phyloP scores from a whole-genome alignment of 2,329 filamentous ascomycete genomes.

The Aspergillus melleus region DNA sequence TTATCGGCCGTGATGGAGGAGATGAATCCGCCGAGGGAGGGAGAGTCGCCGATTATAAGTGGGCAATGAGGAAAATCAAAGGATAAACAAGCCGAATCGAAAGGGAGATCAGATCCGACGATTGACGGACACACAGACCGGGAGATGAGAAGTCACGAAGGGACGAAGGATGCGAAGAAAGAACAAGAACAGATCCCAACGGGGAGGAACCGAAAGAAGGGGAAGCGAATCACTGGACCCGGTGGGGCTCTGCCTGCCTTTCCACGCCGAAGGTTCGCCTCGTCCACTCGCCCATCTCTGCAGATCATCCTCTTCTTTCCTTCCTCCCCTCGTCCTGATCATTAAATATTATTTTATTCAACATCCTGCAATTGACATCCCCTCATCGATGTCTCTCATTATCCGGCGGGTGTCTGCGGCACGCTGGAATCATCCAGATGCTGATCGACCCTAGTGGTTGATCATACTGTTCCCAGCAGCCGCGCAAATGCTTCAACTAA shows the following conservation, averaged over 20 bases:
- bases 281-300: background rate
- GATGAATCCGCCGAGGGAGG: background rate
- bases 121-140: background rate
- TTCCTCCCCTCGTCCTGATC: background rate
- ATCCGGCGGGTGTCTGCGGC: background rate
- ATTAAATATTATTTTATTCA: background rate
- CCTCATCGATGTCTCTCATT: background rate
- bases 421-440: background rate
- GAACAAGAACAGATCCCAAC: background rate
- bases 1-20: background rate
- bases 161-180: background rate
- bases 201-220: background rate
- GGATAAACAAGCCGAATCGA: background rate
- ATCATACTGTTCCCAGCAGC: constrained; percentile 10
- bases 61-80: background rate
- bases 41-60: background rate
- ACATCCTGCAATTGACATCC: background rate
- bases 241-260: background rate
- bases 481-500: background rate
- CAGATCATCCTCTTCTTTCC: background rate
- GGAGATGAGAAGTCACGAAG: no score
- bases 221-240: background rate
- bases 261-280: background rate
- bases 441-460: constrained; percentile 19
- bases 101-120: background rate